Evolutionary conservation across 2,329 filamentous ascomycete species (phyloP).

Genomic region (Colletotrichum sp.): DNA sequence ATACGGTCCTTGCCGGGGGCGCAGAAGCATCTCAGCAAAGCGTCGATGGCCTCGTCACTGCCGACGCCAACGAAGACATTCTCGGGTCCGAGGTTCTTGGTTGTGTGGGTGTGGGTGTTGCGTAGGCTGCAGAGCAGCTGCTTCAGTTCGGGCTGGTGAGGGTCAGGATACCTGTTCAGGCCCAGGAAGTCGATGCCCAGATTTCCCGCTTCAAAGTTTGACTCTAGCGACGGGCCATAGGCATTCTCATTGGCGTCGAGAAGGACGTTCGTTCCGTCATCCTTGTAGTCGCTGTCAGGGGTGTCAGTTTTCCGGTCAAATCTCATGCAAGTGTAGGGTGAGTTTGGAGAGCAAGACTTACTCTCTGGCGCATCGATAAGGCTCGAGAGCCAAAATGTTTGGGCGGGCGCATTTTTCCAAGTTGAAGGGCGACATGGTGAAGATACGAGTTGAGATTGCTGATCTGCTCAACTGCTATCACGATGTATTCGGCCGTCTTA

Average conservation of each 20-base stretch:
- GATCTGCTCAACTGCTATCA: neutral
- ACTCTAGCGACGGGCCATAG: constrained; percentile 79
- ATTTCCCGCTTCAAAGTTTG: constrained; percentile 52
- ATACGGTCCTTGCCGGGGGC: constrained; percentile 86
- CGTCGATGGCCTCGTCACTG: constrained; percentile 96
- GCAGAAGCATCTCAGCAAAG: constrained; percentile 92
- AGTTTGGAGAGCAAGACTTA: constrained; percentile 45
- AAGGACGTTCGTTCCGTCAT: constrained; percentile 93
- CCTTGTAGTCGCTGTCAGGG: constrained; percentile 87
- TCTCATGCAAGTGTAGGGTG: neutral
- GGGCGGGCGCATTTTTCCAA: constrained; percentile 75
- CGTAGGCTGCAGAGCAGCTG: constrained; percentile 84
- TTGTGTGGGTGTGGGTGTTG: constrained; percentile 83
- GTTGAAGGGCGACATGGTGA: constrained; percentile 68
- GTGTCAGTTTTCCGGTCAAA: neutral
- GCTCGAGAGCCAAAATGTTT: constrained; percentile 78
- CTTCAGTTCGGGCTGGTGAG: constrained; percentile 89
- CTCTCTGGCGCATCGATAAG: constrained; percentile 85
- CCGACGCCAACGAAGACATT: constrained; percentile 96
- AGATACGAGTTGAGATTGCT: neutral
- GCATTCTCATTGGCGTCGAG: constrained; percentile 99
- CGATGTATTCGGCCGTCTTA: neutral
- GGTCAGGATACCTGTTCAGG: constrained; percentile 94
- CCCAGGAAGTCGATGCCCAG: constrained; percentile 77
- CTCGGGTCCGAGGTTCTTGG: constrained; percentile 73